These are phyloP conservation scores for Ganoderma multipileum DNA, from an alignment of 1,284 basidiomycete species.

Conservation along the genomic window DNA sequence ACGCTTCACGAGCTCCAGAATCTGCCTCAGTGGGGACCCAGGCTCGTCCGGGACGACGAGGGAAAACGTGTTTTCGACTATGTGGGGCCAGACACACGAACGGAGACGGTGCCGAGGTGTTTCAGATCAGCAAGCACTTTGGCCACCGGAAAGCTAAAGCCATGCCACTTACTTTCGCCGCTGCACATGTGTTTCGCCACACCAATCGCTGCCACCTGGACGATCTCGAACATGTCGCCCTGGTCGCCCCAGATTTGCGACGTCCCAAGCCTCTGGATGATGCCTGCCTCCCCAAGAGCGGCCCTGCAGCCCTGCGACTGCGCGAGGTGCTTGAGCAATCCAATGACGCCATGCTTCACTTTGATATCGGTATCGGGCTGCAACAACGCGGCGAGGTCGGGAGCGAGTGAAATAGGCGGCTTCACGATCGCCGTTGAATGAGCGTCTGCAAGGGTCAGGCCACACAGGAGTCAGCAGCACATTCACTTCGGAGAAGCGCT, in stretches of 20 bases:
- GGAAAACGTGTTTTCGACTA: constrained; percentile 72
- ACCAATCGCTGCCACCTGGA: constrained; percentile 90
- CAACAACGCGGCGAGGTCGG: constrained; percentile 48
- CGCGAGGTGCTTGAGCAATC: constrained; percentile 85
- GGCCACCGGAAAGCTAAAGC: constrained; percentile 17
- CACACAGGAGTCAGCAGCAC: constrained; percentile 15
- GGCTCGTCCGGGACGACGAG: constrained; percentile 53
- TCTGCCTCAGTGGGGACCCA: constrained; percentile 63
- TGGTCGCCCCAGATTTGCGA: constrained; percentile 78
- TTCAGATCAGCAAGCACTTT: constrained; percentile 18
- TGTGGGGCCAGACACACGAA: background rate
- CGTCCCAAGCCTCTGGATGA: constrained; percentile 67
- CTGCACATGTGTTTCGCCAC: constrained; percentile 89
- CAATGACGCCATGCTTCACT: constrained; percentile 85
- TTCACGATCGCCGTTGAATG: constrained; percentile 68
- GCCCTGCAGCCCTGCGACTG: constrained; percentile 73
- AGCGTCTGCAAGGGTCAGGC: constrained; percentile 53
- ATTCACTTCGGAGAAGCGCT: constrained; percentile 9
- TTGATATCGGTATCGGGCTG: constrained; percentile 67
- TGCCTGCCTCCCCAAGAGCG: constrained; percentile 65
- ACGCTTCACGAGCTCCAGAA: constrained; percentile 79
- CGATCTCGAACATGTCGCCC: constrained; percentile 80
- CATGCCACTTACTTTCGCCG: constrained; percentile 63
- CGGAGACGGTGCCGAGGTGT: background rate
- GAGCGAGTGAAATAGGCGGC: constrained; percentile 54